These are phyloP conservation scores for Exophiala lecanii-corni DNA, from an alignment of 2,329 filamentous ascomycete genomes.

Conservation along the genomic window DNA sequence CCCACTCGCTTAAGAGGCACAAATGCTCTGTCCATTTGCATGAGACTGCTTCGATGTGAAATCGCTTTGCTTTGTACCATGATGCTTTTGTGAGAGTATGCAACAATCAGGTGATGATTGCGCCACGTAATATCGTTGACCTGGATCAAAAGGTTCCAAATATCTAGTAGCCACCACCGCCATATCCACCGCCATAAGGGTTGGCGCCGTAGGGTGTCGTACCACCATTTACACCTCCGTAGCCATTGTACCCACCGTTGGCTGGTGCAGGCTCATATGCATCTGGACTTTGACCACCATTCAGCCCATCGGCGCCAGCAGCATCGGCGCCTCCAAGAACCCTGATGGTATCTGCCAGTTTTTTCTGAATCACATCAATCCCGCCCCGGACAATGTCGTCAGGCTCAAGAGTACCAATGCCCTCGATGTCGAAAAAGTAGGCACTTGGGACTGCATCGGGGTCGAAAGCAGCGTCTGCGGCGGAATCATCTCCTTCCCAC, in stretches of 20 bases:
- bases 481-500: slow-evolving; percentile 77
- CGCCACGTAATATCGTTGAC: no score
- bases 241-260: slow-evolving; percentile 55
- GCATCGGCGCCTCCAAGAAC: slow-evolving; percentile 42
- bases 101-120: no score
- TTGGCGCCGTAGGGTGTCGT: slow-evolving; percentile 58
- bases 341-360: slow-evolving; percentile 77
- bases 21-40: no score
- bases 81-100: no score
- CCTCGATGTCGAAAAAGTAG: slow-evolving; percentile 94
- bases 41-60: no score
- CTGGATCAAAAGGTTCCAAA: no score
- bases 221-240: slow-evolving; percentile 55
- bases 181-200: slow-evolving; percentile 51
- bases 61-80: no score
- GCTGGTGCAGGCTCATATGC: slow-evolving; percentile 39
- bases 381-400: slow-evolving; percentile 85
- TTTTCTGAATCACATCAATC: slow-evolving; percentile 82
- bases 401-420: slow-evolving; percentile 79
- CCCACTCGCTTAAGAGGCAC: no score
- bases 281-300: slow-evolving; percentile 49
- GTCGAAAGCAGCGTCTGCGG: slow-evolving; percentile 83
- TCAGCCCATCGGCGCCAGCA: slow-evolving; percentile 40
- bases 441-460: slow-evolving; percentile 77
- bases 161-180: slow-evolving; percentile 28